phyloP scores from a whole-genome alignment of 257 asterid species.

The Nicotiana paniculata region DNA sequence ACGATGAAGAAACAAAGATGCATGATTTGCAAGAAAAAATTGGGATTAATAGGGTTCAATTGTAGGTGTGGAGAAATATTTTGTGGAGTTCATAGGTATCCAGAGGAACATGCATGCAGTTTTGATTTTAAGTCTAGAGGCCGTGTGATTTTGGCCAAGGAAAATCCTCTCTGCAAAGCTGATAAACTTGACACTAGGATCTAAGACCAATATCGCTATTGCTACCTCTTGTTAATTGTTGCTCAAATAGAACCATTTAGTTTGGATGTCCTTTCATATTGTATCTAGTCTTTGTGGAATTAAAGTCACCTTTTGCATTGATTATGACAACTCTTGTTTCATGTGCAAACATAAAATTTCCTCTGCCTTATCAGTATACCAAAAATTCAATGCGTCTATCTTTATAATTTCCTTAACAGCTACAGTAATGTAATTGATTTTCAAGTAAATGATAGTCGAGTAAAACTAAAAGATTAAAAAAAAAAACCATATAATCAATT shows the following conservation, averaged over 20 bases:
- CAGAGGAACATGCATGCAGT: constrained; percentile 29
- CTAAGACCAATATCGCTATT: background rate
- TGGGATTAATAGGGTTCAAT: constrained; percentile 18
- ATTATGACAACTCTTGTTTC: no score
- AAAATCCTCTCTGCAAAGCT: constrained; percentile 24
- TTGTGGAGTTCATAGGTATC: constrained; percentile 30
- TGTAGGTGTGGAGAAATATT: constrained; percentile 28
- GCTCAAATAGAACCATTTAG: background rate
- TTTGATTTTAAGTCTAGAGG: constrained; percentile 27
- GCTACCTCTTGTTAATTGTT: no score
- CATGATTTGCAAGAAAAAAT: constrained; percentile 21
- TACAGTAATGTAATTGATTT: background rate
- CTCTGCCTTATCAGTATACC: no score
- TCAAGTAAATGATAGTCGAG: background rate
- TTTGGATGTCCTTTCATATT: background rate
- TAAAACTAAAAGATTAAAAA: background rate
- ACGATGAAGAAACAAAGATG: constrained; percentile 14
- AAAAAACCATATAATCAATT: background rate
- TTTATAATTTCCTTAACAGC: background rate
- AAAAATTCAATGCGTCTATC: no score
- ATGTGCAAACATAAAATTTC: no score
- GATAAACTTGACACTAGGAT: constrained; percentile 19
- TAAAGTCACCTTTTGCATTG: no score
- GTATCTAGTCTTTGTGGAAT: background rate
- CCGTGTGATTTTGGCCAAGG: constrained; percentile 11